These are phyloP conservation scores for Neurospora sp. DNA, from an alignment of 2,329 filamentous ascomycete species.

Conservation along the genomic window DNA sequence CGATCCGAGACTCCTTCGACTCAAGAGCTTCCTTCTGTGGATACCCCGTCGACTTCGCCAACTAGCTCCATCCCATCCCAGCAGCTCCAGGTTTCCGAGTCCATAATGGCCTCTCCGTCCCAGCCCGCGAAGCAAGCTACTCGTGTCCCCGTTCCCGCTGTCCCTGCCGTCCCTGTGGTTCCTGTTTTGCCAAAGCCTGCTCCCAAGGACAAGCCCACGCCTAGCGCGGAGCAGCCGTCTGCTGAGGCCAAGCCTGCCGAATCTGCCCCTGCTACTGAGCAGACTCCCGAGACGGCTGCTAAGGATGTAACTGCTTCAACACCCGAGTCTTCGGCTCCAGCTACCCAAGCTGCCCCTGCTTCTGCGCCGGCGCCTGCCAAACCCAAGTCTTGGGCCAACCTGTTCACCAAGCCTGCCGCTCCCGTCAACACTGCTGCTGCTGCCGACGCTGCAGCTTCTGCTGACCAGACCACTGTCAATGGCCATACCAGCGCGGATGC, in stretches of 20 bases:
- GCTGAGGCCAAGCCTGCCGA: constrained; percentile 16
- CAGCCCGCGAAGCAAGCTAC: constrained; percentile 22
- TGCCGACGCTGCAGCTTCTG: constrained; percentile 15
- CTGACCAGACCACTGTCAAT: constrained; percentile 15
- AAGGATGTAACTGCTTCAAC: constrained; percentile 6
- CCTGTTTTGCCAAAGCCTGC: constrained; percentile 35
- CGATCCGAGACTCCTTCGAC: constrained; percentile 24
- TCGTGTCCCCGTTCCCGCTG: constrained; percentile 29
- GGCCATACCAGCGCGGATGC: constrained; percentile 15
- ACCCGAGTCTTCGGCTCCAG: constrained; percentile 18
- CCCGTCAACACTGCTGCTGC: constrained; percentile 15
- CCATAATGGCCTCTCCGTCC: constrained; percentile 18
- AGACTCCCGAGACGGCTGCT: neutral
- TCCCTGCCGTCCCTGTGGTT: constrained; percentile 37
- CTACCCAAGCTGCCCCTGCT: constrained; percentile 19
- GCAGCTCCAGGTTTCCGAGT: constrained; percentile 16
- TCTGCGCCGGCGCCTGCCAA: constrained; percentile 21
- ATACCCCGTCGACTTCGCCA: constrained; percentile 24
- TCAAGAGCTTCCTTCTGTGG: constrained; percentile 23
- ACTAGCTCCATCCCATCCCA: constrained; percentile 26
- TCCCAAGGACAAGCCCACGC: constrained; percentile 22
- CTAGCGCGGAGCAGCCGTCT: constrained; percentile 13
- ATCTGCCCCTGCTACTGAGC: constrained; percentile 5
- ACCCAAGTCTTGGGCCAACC: constrained; percentile 30
- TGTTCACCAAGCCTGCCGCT: constrained; percentile 24